These are phyloP conservation scores for Gnomoniopsis sp. DNA, from an alignment of 2,329 filamentous ascomycete genomes.

Conservation along the genomic window DNA sequence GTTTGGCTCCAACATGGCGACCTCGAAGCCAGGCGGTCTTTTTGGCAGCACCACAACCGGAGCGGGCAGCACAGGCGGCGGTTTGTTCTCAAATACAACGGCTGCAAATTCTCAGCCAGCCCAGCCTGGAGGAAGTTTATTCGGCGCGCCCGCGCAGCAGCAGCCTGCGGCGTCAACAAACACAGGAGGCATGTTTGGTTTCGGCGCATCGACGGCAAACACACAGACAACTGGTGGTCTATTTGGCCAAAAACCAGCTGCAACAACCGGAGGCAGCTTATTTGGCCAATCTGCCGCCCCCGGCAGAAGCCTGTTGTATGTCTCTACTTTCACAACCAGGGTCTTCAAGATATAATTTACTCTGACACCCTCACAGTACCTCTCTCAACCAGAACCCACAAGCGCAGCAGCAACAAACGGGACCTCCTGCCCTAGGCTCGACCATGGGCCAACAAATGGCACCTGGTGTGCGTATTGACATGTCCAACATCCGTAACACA, in stretches of 20 bases:
- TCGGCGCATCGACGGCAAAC: conserved; percentile 20
- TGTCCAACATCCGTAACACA: conserved; percentile 75
- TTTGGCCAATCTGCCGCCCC: conserved; percentile 20
- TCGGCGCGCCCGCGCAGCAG: conserved; percentile 25
- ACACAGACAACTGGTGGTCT: conserved; percentile 28
- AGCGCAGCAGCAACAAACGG: conserved; percentile 20
- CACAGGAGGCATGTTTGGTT: conserved; percentile 18
- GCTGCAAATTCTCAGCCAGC: conserved; percentile 16
- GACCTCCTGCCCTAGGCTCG: conserved; percentile 20
- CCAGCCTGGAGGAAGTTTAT: conserved; percentile 28
- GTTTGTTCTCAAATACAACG: conserved; percentile 12
- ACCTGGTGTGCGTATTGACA: conserved; percentile 74
- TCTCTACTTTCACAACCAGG: neutral
- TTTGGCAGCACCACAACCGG: conserved; percentile 21
- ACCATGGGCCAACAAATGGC: conserved; percentile 54
- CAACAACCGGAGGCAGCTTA: conserved; percentile 13
- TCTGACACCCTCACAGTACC: conserved; percentile 2
- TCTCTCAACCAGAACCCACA: conserved; percentile 19
- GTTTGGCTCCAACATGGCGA: conserved; percentile 30
- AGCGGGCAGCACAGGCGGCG: conserved; percentile 14
- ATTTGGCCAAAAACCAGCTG: conserved; percentile 27
- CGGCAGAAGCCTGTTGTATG: conserved; percentile 26
- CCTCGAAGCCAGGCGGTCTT: conserved; percentile 19
- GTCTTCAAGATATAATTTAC: neutral
- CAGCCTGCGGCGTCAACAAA: conserved; percentile 18